Evolutionary conservation across 345 rosid species (phyloP), one percentile per base, ranked within the genome.

Genomic region (Brassica incana): DNA sequence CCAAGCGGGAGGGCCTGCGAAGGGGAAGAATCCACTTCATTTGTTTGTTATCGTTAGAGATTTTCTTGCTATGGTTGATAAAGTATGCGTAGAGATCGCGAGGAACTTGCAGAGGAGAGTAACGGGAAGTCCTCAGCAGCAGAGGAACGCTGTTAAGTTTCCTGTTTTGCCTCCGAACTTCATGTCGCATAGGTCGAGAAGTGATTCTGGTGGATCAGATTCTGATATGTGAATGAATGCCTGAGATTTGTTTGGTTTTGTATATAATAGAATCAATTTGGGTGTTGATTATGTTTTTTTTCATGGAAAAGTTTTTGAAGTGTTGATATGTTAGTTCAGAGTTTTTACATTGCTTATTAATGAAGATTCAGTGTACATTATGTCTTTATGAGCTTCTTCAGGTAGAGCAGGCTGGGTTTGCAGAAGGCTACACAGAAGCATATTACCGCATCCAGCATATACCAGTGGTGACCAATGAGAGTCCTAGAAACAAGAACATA

Each of bases 41-140:
- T 72, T 92, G 66, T 95, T 95, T 79, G 85, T 84, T 25, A 88
- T 89, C 8, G 90, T 95, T 16, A 92, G 87, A 64, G 91, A 88
- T 84, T 95, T 95, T 84, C 89, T 92, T 15, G 90, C 81, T 6
- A 92, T 91, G 92, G 97, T 92, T 64, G 95, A 94, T 77, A 85
- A 77, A 80, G 94, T 89, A 5, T 85, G 89, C 3, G 52, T 58
- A n/a, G 89, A 95, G 81, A 89, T 90, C 10, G 80, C 86, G 8
- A 80, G 79, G 66, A 92, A 83, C 59, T 45, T 87, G 62, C 90
- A 85, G 84, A 86, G 73, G 75, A 87, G 65, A 29, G 20, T 32
- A 15, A 38, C 61, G 63, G 77, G 52, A 43, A 73, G 71, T 62
- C 6, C 50, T 67, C 11, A 20, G 7, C 81, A 82, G 58, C 18